Evolutionary conservation across 1,139 yeast species (phyloP), one percentile per base, ranked within the genome.

Genomic region (Debaryomyces coudertii): DNA sequence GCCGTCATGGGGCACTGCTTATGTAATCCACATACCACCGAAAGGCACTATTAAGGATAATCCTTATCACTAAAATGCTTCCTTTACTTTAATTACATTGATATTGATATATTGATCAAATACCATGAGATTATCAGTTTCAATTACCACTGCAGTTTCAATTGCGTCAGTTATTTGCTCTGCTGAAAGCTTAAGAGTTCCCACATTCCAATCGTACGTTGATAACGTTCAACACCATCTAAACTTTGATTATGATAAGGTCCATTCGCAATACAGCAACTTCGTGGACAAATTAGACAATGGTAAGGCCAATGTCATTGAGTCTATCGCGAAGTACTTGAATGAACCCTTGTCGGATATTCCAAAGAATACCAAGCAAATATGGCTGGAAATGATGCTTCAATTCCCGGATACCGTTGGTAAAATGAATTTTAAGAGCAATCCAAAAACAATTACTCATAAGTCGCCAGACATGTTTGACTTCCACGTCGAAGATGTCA

Each of bases 371-470:
- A 67, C 84, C 50, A 75, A 77, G 57, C 56, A 66, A 36, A 58
- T 78, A 43, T 85, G 90, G 90, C 57, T 76, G 33, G 87, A 84
- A 42, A 78, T 84, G 82, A 63, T 83, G 44, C 53, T 73, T 59
- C 70, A 73, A 42, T 83, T 77, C 65, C 90, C 90, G 18, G 69
- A 74, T 23, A 71, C 79, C 34, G 65, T 82, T 37, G 56, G 73
- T 31, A 64, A 73, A 44, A 63, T 85, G 66, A 71, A 73, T 51
- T 73, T 82, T 53, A 66, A 68, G 53, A 68, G 84, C 8, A 63
- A 66, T 33, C 85, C 87, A 40, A 77, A 76, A 61, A 77, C 76
- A 48, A 57, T 64, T 36, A 63, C 71, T 27, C 51, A 61, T 20
- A 52, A 55, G 25, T 61, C 62, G 44, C 66, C 64, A 33, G 67